Evolutionary conservation across 768 basidiomycete species (phyloP), one percentile per base, ranked within the genome.

Genomic region (Kwoniella shandongensis): DNA sequence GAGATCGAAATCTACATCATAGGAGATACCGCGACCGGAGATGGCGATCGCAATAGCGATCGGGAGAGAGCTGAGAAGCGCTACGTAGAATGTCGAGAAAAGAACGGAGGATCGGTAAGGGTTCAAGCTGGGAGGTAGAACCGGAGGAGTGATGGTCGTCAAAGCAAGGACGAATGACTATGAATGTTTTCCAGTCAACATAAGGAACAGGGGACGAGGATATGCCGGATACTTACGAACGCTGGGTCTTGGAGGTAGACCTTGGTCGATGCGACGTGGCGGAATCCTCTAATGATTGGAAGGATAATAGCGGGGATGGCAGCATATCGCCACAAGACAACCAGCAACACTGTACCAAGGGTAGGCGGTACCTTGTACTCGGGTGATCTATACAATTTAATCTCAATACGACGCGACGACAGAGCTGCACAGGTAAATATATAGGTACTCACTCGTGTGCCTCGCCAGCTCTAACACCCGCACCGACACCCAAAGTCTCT

Each of bases 1-100:
- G 11, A 88, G 78, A 74, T 98, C 91, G 62, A 97, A 94, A 85
- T 94, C 62, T 44, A 57, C 57, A 3, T 67, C 67, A 26, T 61
- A 69, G 3, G 74, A 74, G 8, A 76, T 53, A 2, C 72, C 74
- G 25, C 69, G 55, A 20, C 72, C 72, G 13, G 66, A 41, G 4
- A 69, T 49, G 10, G 69, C 71, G 25, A 76, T 44, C 1, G 60
- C 66, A 2, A 66, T 53, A 1, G 74, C 59, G 15, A 71, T 36
- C 5, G 70, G 47, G 35, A 74, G 26, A 15, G 70, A 47, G 18
- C 67, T 65, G 54, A 74, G 59, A 45, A 74, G 42, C 10, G 67
- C 52, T 17, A 65, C 47, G 53, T 65, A 69, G 50, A 60, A 62
- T 12, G 57, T 54, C 12, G 61, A 60, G 38, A 65, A 59, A 18